Evolutionary conservation across 129 eudicot genomes (phyloP).

Genomic region (Calendula officinalis): DNA sequence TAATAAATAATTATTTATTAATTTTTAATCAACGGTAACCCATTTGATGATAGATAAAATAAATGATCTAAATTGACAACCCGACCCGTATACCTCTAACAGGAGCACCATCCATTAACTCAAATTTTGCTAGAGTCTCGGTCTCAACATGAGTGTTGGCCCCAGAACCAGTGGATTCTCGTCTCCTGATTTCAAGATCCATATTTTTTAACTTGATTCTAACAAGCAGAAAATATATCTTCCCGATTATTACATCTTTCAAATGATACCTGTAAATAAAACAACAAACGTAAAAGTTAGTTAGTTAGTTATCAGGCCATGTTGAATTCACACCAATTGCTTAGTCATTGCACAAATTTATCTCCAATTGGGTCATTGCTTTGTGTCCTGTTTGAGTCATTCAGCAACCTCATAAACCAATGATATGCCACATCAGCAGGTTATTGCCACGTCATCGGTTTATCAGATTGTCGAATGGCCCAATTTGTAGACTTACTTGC

Average conservation of each 20-base stretch:
- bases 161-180: slow-evolving; percentile 98
- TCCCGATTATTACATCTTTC: slow-evolving; percentile 94
- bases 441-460: too few species aligned
- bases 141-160: slow-evolving; percentile 98
- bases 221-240: slow-evolving; percentile 96
- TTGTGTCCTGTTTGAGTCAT: too few species aligned
- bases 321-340: background rate
- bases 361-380: too few species aligned
- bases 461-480: too few species aligned
- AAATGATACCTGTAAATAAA: slow-evolving; percentile 76
- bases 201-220: slow-evolving; percentile 94
- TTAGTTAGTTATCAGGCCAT: background rate
- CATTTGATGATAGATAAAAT: background rate
- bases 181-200: slow-evolving; percentile 97
- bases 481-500: slow-evolving; percentile 68
- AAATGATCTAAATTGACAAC: background rate
- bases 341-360: background rate
- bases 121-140: slow-evolving; percentile 95
- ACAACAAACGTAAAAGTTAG: background rate
- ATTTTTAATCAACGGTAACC: background rate
- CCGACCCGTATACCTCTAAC: slow-evolving; percentile 67
- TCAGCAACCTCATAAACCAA: background rate
- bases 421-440: background rate
- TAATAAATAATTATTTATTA: too few species aligned
- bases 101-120: slow-evolving; percentile 99